Percentiles rank a stretch among this genome's conserved stretches.
phyloP scores from a whole-genome alignment of 176 grass and related monocot species.

The Avena atlantica region DNA sequence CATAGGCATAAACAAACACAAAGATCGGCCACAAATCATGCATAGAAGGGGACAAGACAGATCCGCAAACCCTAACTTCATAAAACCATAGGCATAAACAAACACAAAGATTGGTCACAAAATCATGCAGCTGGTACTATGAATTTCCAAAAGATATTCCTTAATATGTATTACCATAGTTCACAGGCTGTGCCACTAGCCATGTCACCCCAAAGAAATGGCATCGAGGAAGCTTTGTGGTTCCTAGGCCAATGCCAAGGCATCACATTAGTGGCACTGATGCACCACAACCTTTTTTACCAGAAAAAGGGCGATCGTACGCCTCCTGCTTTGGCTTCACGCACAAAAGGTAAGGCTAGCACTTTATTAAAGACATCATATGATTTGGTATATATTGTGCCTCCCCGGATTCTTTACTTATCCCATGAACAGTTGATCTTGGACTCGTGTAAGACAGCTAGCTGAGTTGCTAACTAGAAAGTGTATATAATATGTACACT shows the following conservation, averaged over 20 bases:
- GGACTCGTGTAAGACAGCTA: too few relatives aligned
- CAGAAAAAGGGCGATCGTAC: neutral
- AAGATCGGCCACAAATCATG: neutral
- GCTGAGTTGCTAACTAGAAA: too few relatives aligned
- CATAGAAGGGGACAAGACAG: neutral
- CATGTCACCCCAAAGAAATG: constrained; percentile 29
- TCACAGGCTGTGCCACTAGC: constrained; percentile 14
- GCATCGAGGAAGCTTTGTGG: constrained; percentile 36
- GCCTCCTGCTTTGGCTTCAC: neutral
- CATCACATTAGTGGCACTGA: constrained; percentile 30
- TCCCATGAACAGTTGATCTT: too few relatives aligned
- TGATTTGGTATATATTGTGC: neutral
- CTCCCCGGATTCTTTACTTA: too few relatives aligned
- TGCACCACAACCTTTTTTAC: constrained; percentile 27
- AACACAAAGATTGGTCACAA: neutral
- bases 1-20: neutral
- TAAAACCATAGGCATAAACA: neutral
- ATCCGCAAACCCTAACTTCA: neutral
- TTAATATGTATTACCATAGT: constrained; percentile 2
- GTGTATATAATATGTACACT: too few relatives aligned
- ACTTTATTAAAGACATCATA: constrained; percentile 12
- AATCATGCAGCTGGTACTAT: neutral
- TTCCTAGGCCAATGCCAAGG: constrained; percentile 45
- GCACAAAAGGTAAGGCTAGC: neutral
- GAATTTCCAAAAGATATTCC: constrained; percentile 20